Base-by-base conservation (phyloP, 1,139 yeast species). In the Saccharomycopsis crataegensis region DNA sequence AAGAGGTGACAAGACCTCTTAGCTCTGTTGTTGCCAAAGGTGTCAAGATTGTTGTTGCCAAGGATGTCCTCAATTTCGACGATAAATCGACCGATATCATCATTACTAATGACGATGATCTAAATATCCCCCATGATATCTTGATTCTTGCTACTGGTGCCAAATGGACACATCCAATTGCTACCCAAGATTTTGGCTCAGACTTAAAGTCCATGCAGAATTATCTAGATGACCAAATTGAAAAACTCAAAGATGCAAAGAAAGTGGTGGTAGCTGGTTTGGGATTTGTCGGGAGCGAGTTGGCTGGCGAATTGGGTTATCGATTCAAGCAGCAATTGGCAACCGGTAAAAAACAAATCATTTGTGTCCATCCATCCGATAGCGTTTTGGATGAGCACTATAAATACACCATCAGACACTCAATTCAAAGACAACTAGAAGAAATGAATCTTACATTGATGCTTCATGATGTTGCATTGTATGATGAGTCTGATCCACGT, bases 231-330 rank as follows among this genome's bases (percentile, higher is more conserved):
- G 28, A 33, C 12, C 28, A 46, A 36, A 9, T 31, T 8, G 38
- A 7, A 12, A 36, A 46, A 36, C 22, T 46, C 8, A 46, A 46
- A 9, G 37, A 46, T 8, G 60, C 61, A 8, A 54, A 59, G 36
- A 51, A 58, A 41, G 55, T 61, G 22, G 60, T 53, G 6, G 31
- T 61, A 34, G 54, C 60, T 9, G 64, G 64, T 16, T 62, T 59
- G 6, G 64, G 63, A 11, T 53, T 57, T 34, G 53, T 53, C 32
- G 64, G 64, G 8, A 48, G 52, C 36, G 64, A 61, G 49, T 43
- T 61, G 14, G 58, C 57, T 14, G 64, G 64, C 11, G 64, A 61
- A 48, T 48, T 61, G 16, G 60, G 59, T 6, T 34, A 49, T 46
- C 41, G 28, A 3, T 61, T 52, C 50, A 38, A 48, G 31, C 34